A percentile compares a stretch with the other conserved stretches of the same genome.
phyloP scores from a whole-genome alignment of 2,329 filamentous ascomycete species.

The Trichophyton schoenleinii region DNA sequence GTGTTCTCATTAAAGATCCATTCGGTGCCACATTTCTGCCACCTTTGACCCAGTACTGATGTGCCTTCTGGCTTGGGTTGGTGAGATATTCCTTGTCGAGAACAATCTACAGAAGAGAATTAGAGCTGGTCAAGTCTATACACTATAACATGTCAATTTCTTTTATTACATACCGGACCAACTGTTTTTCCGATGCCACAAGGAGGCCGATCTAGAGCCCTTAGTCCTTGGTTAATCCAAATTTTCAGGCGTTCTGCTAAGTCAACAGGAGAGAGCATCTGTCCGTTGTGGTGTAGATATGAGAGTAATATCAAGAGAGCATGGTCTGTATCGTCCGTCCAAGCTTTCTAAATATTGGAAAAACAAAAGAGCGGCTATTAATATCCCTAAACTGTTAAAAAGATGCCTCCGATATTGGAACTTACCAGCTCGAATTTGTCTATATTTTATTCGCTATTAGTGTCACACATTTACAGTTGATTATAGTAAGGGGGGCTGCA shows the following conservation, averaged over 20 bases:
- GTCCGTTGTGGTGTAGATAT: slow-evolving; percentile 35
- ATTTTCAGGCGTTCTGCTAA: slow-evolving; percentile 36
- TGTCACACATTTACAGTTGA: neutral
- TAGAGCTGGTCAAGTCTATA: neutral
- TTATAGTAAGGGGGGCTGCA: neutral
- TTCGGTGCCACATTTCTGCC: slow-evolving; percentile 37
- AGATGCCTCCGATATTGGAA: neutral
- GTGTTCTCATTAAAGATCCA: slow-evolving; percentile 43
- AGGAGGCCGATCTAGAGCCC: slow-evolving; percentile 36
- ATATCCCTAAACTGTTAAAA: neutral
- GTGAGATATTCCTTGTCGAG: slow-evolving; percentile 27
- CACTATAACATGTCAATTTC: neutral
- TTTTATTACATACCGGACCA: slow-evolving; percentile 26
- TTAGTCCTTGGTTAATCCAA: slow-evolving; percentile 39
- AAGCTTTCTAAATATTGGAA: slow-evolving; percentile 24
- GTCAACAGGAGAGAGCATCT: slow-evolving; percentile 26
- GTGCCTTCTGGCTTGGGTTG: slow-evolving; percentile 31
- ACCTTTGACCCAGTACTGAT: slow-evolving; percentile 31
- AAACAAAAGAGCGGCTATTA: neutral
- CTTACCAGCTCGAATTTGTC: slow-evolving; percentile 24
- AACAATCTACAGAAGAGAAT: slow-evolving; percentile 18
- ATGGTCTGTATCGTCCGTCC: slow-evolving; percentile 47
- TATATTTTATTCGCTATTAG: neutral
- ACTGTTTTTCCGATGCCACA: slow-evolving; percentile 40
- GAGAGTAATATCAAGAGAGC: slow-evolving; percentile 39